A percentile compares a stretch with the other conserved stretches of the same genome.
Evolutionary conservation across 2,329 filamentous ascomycete genomes (phyloP).

Genomic region (Monilinia fructicola): DNA sequence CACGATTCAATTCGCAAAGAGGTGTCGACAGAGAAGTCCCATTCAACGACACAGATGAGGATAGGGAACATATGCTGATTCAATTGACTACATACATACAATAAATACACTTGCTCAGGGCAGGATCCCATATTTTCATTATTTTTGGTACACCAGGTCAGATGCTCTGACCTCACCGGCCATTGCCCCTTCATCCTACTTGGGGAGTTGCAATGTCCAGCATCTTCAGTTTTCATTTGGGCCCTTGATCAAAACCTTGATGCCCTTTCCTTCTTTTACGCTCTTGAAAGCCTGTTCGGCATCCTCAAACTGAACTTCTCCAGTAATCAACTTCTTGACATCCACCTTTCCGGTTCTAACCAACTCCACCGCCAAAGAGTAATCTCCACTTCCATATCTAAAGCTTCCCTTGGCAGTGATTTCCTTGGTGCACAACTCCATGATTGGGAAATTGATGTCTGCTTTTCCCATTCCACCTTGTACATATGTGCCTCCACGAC

Average conservation of each 20-base stretch:
- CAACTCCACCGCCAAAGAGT: conserved; percentile 72
- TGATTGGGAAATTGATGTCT: conserved; percentile 89
- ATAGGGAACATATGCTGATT: not conserved
- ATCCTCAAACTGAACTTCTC: conserved; percentile 73
- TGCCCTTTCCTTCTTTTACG: conserved; percentile 78
- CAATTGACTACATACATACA: conserved; percentile 1
- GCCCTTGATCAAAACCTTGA: conserved; percentile 67
- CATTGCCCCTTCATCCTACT: not conserved
- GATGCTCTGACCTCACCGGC: not conserved
- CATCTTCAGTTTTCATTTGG: conserved; percentile 48
- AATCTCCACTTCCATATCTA: conserved; percentile 85
- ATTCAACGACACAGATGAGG: not conserved
- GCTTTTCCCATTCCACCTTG: conserved; percentile 88
- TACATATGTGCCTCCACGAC: conserved; percentile 72
- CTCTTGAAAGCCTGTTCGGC: conserved; percentile 85
- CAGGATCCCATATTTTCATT: not conserved
- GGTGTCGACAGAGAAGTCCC: not conserved
- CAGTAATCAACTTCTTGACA: conserved; percentile 79
- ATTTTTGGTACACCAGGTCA: not conserved
- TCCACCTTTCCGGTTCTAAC: conserved; percentile 71
- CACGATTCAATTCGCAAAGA: not conserved
- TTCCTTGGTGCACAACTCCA: conserved; percentile 87
- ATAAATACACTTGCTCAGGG: conserved; percentile 2
- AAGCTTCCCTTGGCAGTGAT: conserved; percentile 84
- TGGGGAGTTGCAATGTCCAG: not conserved